Evolutionary conservation across 2,329 filamentous ascomycete genomes (phyloP), one percentile per base, ranked within the genome.

Genomic region (Phyllosticta ampelicida): DNA sequence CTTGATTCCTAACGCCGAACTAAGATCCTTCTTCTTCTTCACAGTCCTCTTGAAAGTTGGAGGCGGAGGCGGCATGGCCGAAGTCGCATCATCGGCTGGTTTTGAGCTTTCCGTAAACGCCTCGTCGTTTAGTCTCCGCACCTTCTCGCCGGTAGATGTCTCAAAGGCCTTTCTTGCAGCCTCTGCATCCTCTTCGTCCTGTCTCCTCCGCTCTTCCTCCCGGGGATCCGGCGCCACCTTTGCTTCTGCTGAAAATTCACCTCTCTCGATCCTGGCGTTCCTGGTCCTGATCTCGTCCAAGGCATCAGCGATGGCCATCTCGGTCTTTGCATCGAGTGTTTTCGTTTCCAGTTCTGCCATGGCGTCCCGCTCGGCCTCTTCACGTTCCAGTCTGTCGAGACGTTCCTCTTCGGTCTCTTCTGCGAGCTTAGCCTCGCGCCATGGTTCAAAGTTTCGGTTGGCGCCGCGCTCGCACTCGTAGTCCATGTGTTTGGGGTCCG

Each of bases 321-420:
- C 94, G 48, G 87, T 81, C 76, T 94, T 91, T 0, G 91, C 91
- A 71, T 99, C 94, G 20, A 87, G 76, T 58, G 92, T 96, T 76
- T 97, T 97, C 62, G 87, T 86, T 75, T 99, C 94, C 52, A 99
- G 75, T 69, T 96, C 91, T 59, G 87, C 87, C 95, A 99, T 99
- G 20, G 90, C 89, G 71, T 96, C 91, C 63, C 85, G 80, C 71
- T 96, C 90, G 60, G 86, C 82, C 63, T 85, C 86, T 68, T 95
- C 89, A 48, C 78, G 73, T 74, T 96, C 90, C 5, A 97, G 74
- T 23, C 94, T 78, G 70, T 96, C 90, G 6, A 97, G 77, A 49
- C 88, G 79, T 75, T 96, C 84, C 70, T 97, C 90, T 63, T 95
- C 87, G 1, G 89, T 92, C 75, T 96, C 92, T 63, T 89, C 80